These are phyloP conservation scores for Lactarius sp. DNA, from an alignment of 768 basidiomycete genomes.

Conservation along the genomic window DNA sequence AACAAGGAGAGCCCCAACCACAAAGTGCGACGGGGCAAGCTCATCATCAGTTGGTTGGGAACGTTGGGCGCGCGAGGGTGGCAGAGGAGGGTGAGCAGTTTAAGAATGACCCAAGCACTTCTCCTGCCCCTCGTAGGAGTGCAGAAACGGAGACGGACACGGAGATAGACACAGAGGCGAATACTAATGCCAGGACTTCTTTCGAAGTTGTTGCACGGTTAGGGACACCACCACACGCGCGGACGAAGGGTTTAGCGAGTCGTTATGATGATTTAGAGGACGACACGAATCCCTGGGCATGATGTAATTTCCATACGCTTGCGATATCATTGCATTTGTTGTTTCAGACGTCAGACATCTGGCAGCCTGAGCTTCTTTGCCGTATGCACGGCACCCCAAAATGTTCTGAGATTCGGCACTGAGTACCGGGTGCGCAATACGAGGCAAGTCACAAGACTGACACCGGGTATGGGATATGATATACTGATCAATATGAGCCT, in stretches of 20 bases:
- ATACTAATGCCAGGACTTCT: conserved; percentile 11
- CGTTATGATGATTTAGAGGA: conserved; percentile 34
- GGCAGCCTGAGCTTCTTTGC: background rate
- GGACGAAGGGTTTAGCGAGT: conserved; percentile 27
- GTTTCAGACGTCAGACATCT: background rate
- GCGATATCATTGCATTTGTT: background rate
- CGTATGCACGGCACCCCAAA: too few relatives aligned
- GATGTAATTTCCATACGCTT: conserved; percentile 20
- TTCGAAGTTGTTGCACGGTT: conserved; percentile 29
- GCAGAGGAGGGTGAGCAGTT: conserved; percentile 31
- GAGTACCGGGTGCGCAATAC: too few relatives aligned
- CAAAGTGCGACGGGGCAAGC: conserved; percentile 42
- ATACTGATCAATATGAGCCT: too few relatives aligned
- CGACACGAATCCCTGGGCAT: conserved; percentile 60
- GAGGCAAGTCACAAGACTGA: too few relatives aligned
- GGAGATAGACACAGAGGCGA: background rate
- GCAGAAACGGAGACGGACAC: conserved; percentile 6
- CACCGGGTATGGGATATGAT: too few relatives aligned
- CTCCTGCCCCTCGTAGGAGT: background rate
- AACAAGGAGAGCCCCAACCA: conserved; percentile 54
- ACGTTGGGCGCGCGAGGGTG: conserved; percentile 38
- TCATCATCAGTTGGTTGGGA: conserved; percentile 44
- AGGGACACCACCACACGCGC: conserved; percentile 43
- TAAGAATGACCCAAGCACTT: conserved; percentile 9
- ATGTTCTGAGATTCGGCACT: too few relatives aligned